Evolutionary conservation across 2,329 filamentous ascomycete genomes (phyloP).

Genomic region (Didymella glomerata): DNA sequence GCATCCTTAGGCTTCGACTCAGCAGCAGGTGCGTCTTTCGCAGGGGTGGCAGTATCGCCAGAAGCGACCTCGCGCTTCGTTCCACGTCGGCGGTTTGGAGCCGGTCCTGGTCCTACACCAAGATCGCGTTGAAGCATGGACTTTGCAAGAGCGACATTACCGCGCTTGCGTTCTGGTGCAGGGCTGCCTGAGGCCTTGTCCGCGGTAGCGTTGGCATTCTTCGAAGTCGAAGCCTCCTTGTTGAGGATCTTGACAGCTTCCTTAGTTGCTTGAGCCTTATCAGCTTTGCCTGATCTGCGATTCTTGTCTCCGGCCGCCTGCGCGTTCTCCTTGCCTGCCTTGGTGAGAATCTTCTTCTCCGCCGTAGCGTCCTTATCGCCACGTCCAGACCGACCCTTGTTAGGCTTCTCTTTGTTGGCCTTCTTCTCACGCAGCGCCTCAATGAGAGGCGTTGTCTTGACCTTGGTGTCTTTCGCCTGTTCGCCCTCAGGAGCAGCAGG

Average conservation of each 20-base stretch:
- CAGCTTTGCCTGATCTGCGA: slow-evolving; percentile 51
- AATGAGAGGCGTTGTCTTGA: slow-evolving; percentile 86
- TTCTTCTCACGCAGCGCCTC: slow-evolving; percentile 93
- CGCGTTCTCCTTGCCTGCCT: slow-evolving; percentile 46
- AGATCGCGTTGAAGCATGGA: slow-evolving; percentile 70
- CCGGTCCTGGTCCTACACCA: slow-evolving; percentile 58
- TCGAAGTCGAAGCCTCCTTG: slow-evolving; percentile 54
- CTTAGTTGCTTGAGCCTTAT: slow-evolving; percentile 71
- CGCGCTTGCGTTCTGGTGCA: slow-evolving; percentile 61
- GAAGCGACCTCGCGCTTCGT: slow-evolving; percentile 48
- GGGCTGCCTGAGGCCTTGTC: slow-evolving; percentile 53
- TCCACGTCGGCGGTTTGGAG: slow-evolving; percentile 54
- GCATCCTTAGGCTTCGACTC: slow-evolving; percentile 45
- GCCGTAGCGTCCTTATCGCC: slow-evolving; percentile 67
- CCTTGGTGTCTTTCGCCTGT: slow-evolving; percentile 65
- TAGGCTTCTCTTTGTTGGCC: slow-evolving; percentile 70
- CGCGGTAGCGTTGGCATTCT: slow-evolving; percentile 37
- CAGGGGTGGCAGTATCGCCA: slow-evolving; percentile 32
- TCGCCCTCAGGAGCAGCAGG: slow-evolving; percentile 62
- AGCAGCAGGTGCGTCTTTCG: slow-evolving; percentile 38
- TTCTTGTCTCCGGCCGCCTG: slow-evolving; percentile 49
- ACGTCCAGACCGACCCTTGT: slow-evolving; percentile 64
- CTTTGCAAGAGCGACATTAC: slow-evolving; percentile 61
- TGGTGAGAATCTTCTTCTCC: slow-evolving; percentile 49
- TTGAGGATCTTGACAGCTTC: slow-evolving; percentile 68